Percentiles rank a stretch among this genome's conserved stretches.
Conservation (phyloP, 306 rosid species). For the Carpinus fangiana region DNA sequence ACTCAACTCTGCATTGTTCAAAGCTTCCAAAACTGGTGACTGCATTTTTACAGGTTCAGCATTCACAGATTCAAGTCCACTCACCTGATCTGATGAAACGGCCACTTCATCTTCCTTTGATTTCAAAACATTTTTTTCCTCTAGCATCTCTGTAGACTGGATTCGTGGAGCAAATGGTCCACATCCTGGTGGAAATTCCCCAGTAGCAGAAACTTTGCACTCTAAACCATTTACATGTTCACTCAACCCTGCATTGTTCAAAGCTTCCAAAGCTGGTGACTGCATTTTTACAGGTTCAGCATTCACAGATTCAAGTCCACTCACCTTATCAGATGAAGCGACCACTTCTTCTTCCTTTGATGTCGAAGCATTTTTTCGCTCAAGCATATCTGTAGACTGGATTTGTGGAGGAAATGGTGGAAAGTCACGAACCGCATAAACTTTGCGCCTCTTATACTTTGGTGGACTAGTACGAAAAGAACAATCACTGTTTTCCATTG, state of each 20-base stretch:
- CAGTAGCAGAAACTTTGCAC: constrained; percentile 60
- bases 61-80: no score
- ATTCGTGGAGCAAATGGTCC: constrained; percentile 15
- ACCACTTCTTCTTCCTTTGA: constrained; percentile 11
- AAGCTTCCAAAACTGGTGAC: no score
- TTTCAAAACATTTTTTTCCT: constrained; percentile 16
- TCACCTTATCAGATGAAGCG: no score
- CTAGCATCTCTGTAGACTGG: constrained; percentile 16
- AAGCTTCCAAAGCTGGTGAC: no score
- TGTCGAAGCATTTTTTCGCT: constrained; percentile 16
- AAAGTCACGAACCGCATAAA: constrained; percentile 71
- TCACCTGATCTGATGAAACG: no score
- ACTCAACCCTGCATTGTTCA: background rate
- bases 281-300: no score
- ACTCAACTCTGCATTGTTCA: background rate
- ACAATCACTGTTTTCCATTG: constrained; percentile 44
- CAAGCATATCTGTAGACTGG: constrained; percentile 15
- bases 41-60: no score
- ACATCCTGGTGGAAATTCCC: constrained; percentile 60
- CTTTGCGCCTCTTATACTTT: constrained; percentile 47
- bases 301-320: no score
- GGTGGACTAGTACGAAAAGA: constrained; percentile 18
- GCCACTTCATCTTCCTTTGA: constrained; percentile 9
- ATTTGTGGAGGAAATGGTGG: constrained; percentile 46
- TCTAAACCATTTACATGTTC: constrained; percentile 2